phyloP scores from a whole-genome alignment of 768 basidiomycete genomes.

The Tricholoma terreum region DNA sequence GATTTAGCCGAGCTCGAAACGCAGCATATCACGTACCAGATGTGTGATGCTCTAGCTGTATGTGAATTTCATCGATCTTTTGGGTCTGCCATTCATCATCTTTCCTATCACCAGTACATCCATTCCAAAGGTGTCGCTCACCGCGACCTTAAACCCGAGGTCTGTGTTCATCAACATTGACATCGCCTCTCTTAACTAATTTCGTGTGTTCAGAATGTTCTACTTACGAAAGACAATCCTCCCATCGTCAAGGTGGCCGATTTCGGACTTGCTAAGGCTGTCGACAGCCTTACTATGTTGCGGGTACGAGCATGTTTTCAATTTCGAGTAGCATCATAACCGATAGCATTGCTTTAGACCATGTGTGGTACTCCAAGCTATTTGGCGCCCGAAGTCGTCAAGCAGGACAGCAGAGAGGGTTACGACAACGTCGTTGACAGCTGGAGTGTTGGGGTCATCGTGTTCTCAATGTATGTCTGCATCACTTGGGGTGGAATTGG shows the following conservation, averaged over 20 bases:
- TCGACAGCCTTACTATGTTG: conserved; percentile 74
- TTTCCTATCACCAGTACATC: conserved; percentile 45
- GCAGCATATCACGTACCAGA: conserved; percentile 72
- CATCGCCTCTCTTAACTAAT: not conserved
- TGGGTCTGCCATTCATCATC: not conserved
- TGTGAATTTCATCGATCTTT: conserved; percentile 16
- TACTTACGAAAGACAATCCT: conserved; percentile 69
- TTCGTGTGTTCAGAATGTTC: conserved; percentile 56
- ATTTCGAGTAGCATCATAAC: not conserved
- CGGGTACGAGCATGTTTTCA: conserved; percentile 43
- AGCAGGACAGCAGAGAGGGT: conserved; percentile 58
- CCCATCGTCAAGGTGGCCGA: conserved; percentile 88
- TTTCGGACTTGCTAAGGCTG: conserved; percentile 94
- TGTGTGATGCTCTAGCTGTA: conserved; percentile 78
- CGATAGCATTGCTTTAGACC: conserved; percentile 45
- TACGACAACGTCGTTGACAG: conserved; percentile 91
- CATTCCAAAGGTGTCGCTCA: conserved; percentile 80
- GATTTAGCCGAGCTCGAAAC: conserved; percentile 50
- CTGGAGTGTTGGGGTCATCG: conserved; percentile 95
- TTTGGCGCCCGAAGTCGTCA: conserved; percentile 89
- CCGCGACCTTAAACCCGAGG: conserved; percentile 92
- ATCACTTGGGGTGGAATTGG: not conserved
- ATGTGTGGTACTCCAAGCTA: conserved; percentile 98
- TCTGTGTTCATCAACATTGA: conserved; percentile 23
- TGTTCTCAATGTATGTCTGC: conserved; percentile 73